A percentile compares a stretch with the other conserved stretches of the same genome.
phyloP scores from a whole-genome alignment of 352 stramenopile genomes.

The Phytophthora agathidicida region DNA sequence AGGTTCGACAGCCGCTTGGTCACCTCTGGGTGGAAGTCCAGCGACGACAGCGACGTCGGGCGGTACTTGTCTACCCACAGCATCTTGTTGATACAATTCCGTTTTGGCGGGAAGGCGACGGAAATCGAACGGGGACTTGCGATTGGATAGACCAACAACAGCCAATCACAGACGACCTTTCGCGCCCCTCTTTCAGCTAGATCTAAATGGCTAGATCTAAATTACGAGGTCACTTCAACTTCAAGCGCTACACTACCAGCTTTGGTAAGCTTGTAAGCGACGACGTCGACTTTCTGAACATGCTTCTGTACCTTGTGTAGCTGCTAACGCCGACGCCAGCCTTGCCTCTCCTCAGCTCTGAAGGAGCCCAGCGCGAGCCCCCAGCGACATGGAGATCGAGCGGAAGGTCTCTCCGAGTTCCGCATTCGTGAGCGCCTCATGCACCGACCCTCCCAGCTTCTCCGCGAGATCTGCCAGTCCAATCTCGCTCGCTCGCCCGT shows the following conservation, averaged over 20 bases:
- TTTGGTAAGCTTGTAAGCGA: no score
- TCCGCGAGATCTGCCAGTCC: conserved; percentile 35
- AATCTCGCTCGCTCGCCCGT: conserved; percentile 31
- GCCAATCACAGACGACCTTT: no score
- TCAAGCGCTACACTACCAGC: no score
- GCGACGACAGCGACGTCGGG: conserved; percentile 88
- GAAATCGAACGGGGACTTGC: no score
- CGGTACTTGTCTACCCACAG: conserved; percentile 99
- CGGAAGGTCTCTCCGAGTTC: conserved; percentile 41
- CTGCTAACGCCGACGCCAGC: no score
- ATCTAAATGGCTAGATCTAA: no score
- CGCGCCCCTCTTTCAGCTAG: no score
- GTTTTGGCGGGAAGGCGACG: conserved; percentile 10
- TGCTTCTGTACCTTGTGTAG: no score
- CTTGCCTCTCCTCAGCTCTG: no score
- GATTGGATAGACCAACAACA: no score
- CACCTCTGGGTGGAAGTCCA: conserved; percentile 95
- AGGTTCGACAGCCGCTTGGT: conserved; percentile 91
- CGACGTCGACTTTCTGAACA: no score
- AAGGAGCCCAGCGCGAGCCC: conserved; percentile 39
- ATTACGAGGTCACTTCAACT: no score
- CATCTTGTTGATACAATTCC: conserved; percentile 57
- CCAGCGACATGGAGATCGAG: conserved; percentile 46
- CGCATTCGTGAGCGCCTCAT: conserved; percentile 25
- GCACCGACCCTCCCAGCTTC: conserved; percentile 33